A percentile compares a stretch with the other conserved stretches of the same genome.
Evolutionary conservation across 2,329 filamentous ascomycete genomes (phyloP).

Genomic region (Venturiaceae sp.): DNA sequence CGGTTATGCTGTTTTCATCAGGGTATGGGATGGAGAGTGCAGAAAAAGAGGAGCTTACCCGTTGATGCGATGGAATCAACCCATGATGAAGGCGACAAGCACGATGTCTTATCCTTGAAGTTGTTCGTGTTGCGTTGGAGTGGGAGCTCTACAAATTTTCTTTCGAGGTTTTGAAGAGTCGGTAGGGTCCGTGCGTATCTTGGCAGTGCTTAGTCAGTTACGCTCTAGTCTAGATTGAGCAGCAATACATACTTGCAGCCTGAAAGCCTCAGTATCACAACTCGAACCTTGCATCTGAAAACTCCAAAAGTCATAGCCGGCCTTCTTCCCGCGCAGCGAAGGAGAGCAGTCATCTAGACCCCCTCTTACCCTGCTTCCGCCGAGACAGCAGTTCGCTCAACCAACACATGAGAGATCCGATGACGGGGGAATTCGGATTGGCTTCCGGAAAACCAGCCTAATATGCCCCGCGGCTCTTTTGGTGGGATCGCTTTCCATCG

Average conservation of each 20-base stretch:
- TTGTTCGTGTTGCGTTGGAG: not conserved
- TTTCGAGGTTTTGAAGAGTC: not conserved
- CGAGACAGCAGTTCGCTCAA: not conserved
- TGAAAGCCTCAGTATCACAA: no score
- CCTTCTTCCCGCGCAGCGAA: not conserved
- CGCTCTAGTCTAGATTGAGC: no score
- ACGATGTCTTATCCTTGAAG: not conserved
- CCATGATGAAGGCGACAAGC: not conserved
- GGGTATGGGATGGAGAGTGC: constrained; percentile 11
- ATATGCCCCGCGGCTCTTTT: not conserved
- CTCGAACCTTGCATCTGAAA: no score
- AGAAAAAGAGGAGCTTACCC: not conserved
- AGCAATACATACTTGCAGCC: no score
- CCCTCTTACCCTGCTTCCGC: not conserved
- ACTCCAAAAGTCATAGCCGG: not conserved
- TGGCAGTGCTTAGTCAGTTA: no score
- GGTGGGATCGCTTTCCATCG: not conserved
- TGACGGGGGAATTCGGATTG: not conserved
- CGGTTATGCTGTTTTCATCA: constrained; percentile 31
- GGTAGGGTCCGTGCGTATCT: not conserved
- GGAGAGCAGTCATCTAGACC: not conserved
- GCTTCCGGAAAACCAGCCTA: no score
- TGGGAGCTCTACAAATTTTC: not conserved
- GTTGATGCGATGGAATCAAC: not conserved
- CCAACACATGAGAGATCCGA: not conserved